Base-by-base conservation (phyloP, 2,329 filamentous ascomycete genomes). In the Alternaria incomplexa region DNA sequence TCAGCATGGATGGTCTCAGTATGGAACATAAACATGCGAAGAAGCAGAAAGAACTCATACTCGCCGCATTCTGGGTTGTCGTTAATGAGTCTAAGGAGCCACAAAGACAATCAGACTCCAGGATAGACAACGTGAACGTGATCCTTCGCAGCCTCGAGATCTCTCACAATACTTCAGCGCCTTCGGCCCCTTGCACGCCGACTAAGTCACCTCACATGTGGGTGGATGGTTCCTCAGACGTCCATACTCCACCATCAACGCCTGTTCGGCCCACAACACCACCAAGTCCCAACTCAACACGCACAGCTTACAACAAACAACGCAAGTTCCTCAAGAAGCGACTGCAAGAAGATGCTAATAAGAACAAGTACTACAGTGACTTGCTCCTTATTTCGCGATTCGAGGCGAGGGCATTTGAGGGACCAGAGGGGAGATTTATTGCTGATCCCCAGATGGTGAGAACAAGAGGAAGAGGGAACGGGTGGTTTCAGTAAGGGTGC, bases 21-120 rank as follows among this genome's bases (percentile, higher is more conserved):
- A 17, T 32, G 1, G 51, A 15, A 56, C 55, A 44, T 12, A 61
- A 7, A 13, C 30, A 5, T 26, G 48, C 55, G 2, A 7, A 61
- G 28, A 28, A 48, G 9, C n/a, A 47, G 10, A 44, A 52, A 4
- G 32, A 64, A 32, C 8, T 59, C 57, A 36, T 60, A 5, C 40
- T 68, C 15, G 23, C 56, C 7, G 52, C 51, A 0, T 71, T 71
- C 36, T 68, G 65, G 65, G 25, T 53, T 20, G 17, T 60, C 6
- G 58, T 72, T 6, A 63, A 68, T 6, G 10, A 25, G 8, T 1
- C 13, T 5, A 45, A 46, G 25, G 40, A 13, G 4, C 23, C 30
- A 43, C 6, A 13, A 15, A 0, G 23, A 10, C 32, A 30, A 7
- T 13, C 28, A 12, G 15, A 47, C 23, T 10, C 28, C 17, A 4